Evolutionary conservation across 1,284 basidiomycete genomes (phyloP).

Genomic region (Ganoderma lucidum): DNA sequence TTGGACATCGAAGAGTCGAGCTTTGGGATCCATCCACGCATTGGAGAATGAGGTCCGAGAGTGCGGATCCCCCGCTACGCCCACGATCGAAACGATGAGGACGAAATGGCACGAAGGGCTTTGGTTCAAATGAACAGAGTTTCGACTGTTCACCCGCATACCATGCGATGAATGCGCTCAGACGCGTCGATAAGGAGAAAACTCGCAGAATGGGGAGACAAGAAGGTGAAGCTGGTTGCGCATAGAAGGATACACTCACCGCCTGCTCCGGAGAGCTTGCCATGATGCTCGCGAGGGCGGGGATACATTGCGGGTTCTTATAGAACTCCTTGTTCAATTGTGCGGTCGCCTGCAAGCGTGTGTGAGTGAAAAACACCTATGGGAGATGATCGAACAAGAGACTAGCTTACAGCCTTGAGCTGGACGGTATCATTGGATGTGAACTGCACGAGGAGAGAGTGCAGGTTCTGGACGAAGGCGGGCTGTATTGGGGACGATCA

Average conservation of each 20-base stretch:
- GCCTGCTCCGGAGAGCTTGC: slow-evolving; percentile 82
- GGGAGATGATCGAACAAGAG: slow-evolving; percentile 13
- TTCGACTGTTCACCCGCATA: slow-evolving; percentile 6
- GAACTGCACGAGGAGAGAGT: slow-evolving; percentile 85
- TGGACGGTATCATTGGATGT: slow-evolving; percentile 87
- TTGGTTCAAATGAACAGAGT: not conserved
- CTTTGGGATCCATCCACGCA: not conserved
- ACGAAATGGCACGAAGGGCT: not conserved
- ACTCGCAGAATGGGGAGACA: slow-evolving; percentile 4
- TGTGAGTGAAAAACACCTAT: slow-evolving; percentile 4
- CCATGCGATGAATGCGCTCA: slow-evolving; percentile 5
- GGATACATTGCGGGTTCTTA: slow-evolving; percentile 90
- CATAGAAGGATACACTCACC: slow-evolving; percentile 50
- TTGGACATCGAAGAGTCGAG: not conserved
- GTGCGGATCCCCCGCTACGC: not conserved
- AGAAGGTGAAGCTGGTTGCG: not conserved
- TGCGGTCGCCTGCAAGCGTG: slow-evolving; percentile 79
- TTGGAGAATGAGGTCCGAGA: not conserved
- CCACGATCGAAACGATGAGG: slow-evolving; percentile 15
- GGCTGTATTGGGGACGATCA: slow-evolving; percentile 50
- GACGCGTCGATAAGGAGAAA: not conserved
- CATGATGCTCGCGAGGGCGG: slow-evolving; percentile 90
- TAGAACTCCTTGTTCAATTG: slow-evolving; percentile 92
- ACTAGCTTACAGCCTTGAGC: slow-evolving; percentile 81
- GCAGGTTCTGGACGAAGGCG: slow-evolving; percentile 78